Conservation (phyloP, 345 rosid species). For the Moringa oleifera region DNA sequence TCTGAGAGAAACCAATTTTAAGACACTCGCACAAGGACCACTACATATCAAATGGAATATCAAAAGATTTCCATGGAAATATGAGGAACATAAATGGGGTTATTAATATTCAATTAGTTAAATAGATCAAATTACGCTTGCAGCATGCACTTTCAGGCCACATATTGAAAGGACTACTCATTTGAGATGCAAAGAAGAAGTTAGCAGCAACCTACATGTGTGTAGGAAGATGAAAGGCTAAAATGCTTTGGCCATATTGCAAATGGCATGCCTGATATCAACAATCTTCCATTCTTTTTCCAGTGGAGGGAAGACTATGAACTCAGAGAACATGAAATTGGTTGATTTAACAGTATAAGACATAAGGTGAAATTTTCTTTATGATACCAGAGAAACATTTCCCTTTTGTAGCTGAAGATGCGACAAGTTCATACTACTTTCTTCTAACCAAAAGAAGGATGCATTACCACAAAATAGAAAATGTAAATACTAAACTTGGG, state of each 20-base stretch:
- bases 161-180: neutral
- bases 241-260: neutral
- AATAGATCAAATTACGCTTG: neutral
- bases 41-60: constrained; percentile 6
- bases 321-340: neutral
- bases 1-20: constrained; percentile 44
- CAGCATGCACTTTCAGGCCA: neutral
- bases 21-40: constrained; percentile 7
- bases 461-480: too few species aligned
- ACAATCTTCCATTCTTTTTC: neutral
- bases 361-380: neutral
- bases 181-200: constrained; percentile 1
- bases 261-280: neutral
- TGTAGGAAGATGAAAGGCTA: neutral
- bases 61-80: constrained; percentile 1
- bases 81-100: neutral
- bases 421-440: neutral
- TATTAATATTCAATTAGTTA: neutral
- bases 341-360: too few species aligned
- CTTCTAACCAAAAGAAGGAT: too few species aligned
- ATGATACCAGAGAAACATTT: too few species aligned
- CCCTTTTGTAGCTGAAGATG: too few species aligned
- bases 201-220: neutral
- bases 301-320: neutral
- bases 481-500: neutral